Conservation (phyloP, 371 early-diverging fungal species). For the Capniomyces stellatus region DNA sequence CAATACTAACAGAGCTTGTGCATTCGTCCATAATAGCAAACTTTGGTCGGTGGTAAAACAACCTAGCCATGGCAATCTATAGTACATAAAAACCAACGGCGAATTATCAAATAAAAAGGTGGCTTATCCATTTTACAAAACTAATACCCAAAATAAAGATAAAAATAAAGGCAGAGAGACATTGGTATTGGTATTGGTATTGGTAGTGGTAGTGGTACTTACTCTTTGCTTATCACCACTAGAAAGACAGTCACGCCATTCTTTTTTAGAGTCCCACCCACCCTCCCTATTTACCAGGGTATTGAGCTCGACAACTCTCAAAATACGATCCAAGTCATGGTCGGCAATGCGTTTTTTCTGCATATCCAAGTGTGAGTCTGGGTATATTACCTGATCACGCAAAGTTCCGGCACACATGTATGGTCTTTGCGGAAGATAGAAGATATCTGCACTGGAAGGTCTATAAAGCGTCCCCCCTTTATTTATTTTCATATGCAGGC, state of each 20-base stretch:
- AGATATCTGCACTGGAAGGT: slow-evolving; percentile 57
- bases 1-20: slow-evolving; percentile 68
- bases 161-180: neutral
- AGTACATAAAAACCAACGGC: too few relatives aligned
- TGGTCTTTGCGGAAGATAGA: slow-evolving; percentile 89
- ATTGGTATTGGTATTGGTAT: neutral
- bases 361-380: slow-evolving; percentile 42
- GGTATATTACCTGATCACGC: slow-evolving; percentile 84
- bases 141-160: neutral
- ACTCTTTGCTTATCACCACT: slow-evolving; percentile 61
- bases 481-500: too few relatives aligned
- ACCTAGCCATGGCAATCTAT: slow-evolving; percentile 57
- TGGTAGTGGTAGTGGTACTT: neutral
- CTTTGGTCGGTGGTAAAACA: slow-evolving; percentile 69
- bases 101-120: neutral
- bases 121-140: neutral
- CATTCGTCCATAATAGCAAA: slow-evolving; percentile 80
- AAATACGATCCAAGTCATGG: slow-evolving; percentile 36
- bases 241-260: slow-evolving; percentile 69
- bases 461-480: slow-evolving; percentile 50
- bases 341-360: slow-evolving; percentile 28
- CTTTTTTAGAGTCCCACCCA: slow-evolving; percentile 65
- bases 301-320: slow-evolving; percentile 50
- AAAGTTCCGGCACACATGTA: slow-evolving; percentile 80
- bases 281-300: slow-evolving; percentile 62